Evolutionary conservation across 2,329 filamentous ascomycete species (phyloP).

Genomic region (Cytospora schulzeri): DNA sequence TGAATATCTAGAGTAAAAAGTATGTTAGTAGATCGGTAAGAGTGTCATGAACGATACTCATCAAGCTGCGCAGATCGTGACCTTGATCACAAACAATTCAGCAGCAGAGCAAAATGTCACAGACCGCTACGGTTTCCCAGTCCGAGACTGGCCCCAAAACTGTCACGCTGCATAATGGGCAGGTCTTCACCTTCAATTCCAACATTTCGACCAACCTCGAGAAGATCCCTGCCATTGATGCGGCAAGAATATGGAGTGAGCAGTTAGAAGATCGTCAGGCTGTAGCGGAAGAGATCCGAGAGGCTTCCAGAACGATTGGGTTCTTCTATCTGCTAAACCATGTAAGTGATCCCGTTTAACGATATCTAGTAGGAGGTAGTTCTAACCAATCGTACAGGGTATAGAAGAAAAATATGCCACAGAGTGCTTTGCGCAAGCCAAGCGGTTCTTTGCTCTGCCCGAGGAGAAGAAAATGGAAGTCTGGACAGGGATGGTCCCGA

Average conservation of each 20-base stretch:
- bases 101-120: constrained; percentile 24
- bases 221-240: constrained; percentile 47
- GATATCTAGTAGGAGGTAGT: not conserved
- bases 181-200: constrained; percentile 32
- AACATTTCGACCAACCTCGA: constrained; percentile 32
- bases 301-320: constrained; percentile 44
- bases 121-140: constrained; percentile 12
- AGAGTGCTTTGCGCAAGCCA: constrained; percentile 40
- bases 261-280: constrained; percentile 39
- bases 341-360: too few species aligned
- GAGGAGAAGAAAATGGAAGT: constrained; percentile 50
- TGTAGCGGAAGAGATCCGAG: constrained; percentile 44
- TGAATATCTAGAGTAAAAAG: not conserved
- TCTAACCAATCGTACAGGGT: constrained; percentile 29
- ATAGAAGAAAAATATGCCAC: constrained; percentile 37
- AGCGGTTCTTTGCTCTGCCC: constrained; percentile 46
- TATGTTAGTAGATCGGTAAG: too few species aligned
- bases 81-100: not conserved
- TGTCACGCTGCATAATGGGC: constrained; percentile 33
- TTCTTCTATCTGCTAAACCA: constrained; percentile 48
- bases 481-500: constrained; percentile 42
- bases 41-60: not conserved
- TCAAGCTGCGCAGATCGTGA: not conserved
- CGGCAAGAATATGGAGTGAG: constrained; percentile 42
- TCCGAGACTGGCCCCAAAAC: constrained; percentile 11